Base-by-base conservation (phyloP, 495 filamentous ascomycete species). In the Neurospora cerealis region DNA sequence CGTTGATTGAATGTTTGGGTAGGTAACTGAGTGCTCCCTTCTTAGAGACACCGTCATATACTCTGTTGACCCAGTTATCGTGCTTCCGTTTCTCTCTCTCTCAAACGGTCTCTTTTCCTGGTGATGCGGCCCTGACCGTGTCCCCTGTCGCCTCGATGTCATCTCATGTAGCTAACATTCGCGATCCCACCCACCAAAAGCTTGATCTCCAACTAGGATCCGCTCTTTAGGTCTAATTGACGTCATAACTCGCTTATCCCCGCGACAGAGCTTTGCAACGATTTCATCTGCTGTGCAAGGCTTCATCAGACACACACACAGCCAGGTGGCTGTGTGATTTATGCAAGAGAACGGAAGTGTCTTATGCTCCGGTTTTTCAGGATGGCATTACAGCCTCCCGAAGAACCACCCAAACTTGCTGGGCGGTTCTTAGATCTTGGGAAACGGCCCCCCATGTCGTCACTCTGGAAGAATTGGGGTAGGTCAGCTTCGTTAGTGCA, bases 171-270 rank as follows among this genome's bases (percentile, higher is more conserved):
- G 32, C 36, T n/a, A 42, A 44, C 39, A 19, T 40, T 54, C 17
- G 42, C 10, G 36, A 70, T 36, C 38, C 28, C 69, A 71, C 40
- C 39, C 48, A 37, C 72, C 41, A 21, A 77, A 79, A 76, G 72
- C 74, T 77, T 77, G 71, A 60, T 72, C 44, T 60, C n/a, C 70
- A 38, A 44, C 34, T 40, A 69, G 19, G 38, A 37, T 37, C 37
- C 72, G 39, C 46, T 72, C 66, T 41, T 17, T 9, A 44, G 71
- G 60, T 69, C 70, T 11, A 15, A 62, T 46, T 32, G 70, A 80
- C 77, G 77, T 80, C 78, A 80, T 78, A 62, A 32, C 34, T 71
- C 66, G 54, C 54, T 66, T 66, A 62, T 62, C 54, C 24, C 54
- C 54, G 54, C 28, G 6, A 32, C 1, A 2, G 54, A 8, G 17